Evolutionary conservation across 2,329 filamentous ascomycete genomes (phyloP), one percentile per base, ranked within the genome.

Genomic region (Fusarium sarcochroum): DNA sequence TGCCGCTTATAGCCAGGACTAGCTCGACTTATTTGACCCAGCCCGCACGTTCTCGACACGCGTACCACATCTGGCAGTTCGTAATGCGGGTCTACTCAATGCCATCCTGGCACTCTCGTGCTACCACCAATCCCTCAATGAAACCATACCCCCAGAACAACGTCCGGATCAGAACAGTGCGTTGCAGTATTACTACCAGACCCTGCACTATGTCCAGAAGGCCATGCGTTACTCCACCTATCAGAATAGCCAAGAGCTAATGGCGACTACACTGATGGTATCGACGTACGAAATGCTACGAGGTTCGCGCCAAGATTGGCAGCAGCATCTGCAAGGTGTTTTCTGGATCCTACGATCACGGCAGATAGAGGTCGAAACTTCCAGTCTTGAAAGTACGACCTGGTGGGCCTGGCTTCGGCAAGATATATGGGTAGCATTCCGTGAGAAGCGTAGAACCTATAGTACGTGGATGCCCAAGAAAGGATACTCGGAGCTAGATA

Each of bases 351-450:
- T 90, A 58, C 79, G 87, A n/a, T 87, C 84, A 1, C 86, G 88
- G 52, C 82, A 88, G 47, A 88, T 89, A 44, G 82, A 90, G 55
- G 88, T 87, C 2, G 87, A 87, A 49, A 85, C 83, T 1, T 83
- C 84, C 1, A 86, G 87, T 0, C 78, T 90, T 0, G 81, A 85
- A 41, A 83, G 86, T 64, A 85, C 87, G 0, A 85, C 87, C 0
- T 90, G 88, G 89, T 91, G 89, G 88, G 84, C 85, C 1, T 91
- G 88, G 89, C 77, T 90, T 5, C 80, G 87, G n/a, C 89, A 91
- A 71, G 89, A 91, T 71, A 82, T 88, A 0, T 90, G 88, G 88
- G 88, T 87, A 3, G 88, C 88, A 0, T 89, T 90, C 66, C 82
- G 87, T 1, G 87, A 90, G 71, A 81, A 82, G 21, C 79, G 89